Evolutionary conservation across 495 filamentous ascomycete genomes (phyloP).

Genomic region (Elaphomyces granulatus): DNA sequence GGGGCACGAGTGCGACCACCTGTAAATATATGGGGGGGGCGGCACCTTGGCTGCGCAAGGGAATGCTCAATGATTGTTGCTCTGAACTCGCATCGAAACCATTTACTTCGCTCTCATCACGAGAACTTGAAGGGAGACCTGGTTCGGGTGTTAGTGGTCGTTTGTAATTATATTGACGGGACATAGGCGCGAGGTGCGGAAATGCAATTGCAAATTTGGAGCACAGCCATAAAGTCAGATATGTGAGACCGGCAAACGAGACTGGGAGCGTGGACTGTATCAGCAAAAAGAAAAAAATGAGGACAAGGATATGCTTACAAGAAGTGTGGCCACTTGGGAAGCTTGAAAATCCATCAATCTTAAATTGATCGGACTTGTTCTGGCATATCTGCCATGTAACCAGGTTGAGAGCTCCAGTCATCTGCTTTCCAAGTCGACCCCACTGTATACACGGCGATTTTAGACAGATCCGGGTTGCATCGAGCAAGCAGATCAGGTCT

Average conservation of each 20-base stretch:
- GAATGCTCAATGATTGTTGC: too few species aligned
- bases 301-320: conserved; percentile 26
- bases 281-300: neutral
- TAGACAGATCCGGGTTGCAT: conserved; percentile 41
- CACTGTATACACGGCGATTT: conserved; percentile 29
- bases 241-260: conserved; percentile 47
- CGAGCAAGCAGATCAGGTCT: conserved; percentile 48
- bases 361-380: conserved; percentile 21
- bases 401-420: conserved; percentile 31
- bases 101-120: too few species aligned
- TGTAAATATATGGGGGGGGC: conserved; percentile 46
- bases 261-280: conserved; percentile 31
- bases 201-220: conserved; percentile 49
- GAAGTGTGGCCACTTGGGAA: conserved; percentile 60
- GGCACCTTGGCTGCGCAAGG: conserved; percentile 35
- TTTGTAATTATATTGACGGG: conserved; percentile 11
- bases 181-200: conserved; percentile 40
- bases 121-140: too few species aligned
- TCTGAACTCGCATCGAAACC: too few species aligned
- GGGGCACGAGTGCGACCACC: conserved; percentile 40
- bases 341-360: conserved; percentile 47
- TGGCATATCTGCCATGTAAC: conserved; percentile 41
- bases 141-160: too few species aligned
- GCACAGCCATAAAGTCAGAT: conserved; percentile 48
- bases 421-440: conserved; percentile 34